Base-by-base conservation (phyloP, 2,329 filamentous ascomycete genomes). In the Penicillium oxalicum region DNA sequence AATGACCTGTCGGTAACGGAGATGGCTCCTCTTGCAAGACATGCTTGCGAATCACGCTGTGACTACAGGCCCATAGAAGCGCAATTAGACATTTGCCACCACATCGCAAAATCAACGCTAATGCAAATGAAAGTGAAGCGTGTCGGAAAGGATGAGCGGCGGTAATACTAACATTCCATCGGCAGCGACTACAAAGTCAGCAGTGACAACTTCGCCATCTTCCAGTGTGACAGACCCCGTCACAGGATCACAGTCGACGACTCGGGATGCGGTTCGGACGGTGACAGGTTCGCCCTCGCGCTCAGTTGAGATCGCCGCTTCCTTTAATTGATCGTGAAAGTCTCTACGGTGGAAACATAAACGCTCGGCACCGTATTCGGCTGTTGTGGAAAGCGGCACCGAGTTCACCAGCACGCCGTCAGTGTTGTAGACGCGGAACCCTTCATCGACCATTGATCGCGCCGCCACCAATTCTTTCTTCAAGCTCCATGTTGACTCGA, bases 101-200 rank as follows among this genome's bases (percentile, higher is more conserved):
- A 18, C 1, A 18, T 18, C 18, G 18, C 18, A 18, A 18, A 18
- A 18, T 18, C 18, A 18, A 18, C 18, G 18, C 18, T 18, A 18
- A 18, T 18, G 18, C 18, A 18, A 18, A 18, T 18, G 18, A 18
- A 18, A 18, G 18, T 18, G 18, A 18, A 18, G 18, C 2, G 18
- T 18, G 18, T 18, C 2, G 18, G 18, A 2, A 18, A 18, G 2
- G 18, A 18, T 18, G 18, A 18, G 18, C 18, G 18, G 2, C 18
- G 32, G 5, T 13, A 27, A 28, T n/a, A 41, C 53, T 39, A 51
- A 55, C 46, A 66, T 65, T 4, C 63, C 63, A 53, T 66, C 63
- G 5, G 61, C 62, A 1, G 62, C 63, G 36, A 66, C 47, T 9
- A 66, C 58, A 9, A 66, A 27, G 35, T 66, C 61, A 2, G 48